Evolutionary conservation across 2,329 filamentous ascomycete species (phyloP).

Genomic region (Botrytis fragariae): DNA sequence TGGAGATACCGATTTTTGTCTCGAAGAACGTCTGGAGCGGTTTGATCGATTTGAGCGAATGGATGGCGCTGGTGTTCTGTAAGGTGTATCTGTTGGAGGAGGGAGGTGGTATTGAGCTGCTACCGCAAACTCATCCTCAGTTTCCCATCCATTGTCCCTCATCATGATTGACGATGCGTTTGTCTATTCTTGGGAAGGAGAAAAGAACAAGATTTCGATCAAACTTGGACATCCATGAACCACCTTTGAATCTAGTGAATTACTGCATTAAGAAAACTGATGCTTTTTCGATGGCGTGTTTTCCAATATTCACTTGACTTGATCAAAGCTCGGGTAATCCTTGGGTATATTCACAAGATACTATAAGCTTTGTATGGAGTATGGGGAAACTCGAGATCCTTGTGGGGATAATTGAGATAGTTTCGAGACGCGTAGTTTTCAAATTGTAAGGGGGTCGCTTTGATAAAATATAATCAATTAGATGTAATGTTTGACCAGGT

Average conservation of each 20-base stretch:
- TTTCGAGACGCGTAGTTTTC: not conserved
- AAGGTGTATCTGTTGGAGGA: slow-evolving; percentile 69
- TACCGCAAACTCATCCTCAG: slow-evolving; percentile 59
- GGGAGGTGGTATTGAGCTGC: slow-evolving; percentile 61
- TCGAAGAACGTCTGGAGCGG: slow-evolving; percentile 61
- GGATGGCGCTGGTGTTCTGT: slow-evolving; percentile 61
- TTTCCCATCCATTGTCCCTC: slow-evolving; percentile 53
- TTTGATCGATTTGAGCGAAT: slow-evolving; percentile 14
- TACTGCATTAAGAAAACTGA: slow-evolving; percentile 4
- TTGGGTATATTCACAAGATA: not conserved
- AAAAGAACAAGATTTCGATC: slow-evolving; percentile 7
- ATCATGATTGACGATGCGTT: slow-evolving; percentile 40
- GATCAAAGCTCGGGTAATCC: slow-evolving; percentile 9
- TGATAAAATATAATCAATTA: slow-evolving; percentile 2
- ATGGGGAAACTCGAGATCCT: not conserved
- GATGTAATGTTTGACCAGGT: slow-evolving; percentile 5
- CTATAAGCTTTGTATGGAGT: not conserved
- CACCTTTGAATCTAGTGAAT: slow-evolving; percentile 1
- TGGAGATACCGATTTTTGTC: slow-evolving; percentile 61
- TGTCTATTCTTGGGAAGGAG: not conserved
- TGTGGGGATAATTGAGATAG: not conserved
- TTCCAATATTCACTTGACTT: slow-evolving; percentile 14
- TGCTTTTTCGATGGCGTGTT: not conserved
- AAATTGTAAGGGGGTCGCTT: not conserved
- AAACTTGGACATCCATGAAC: slow-evolving; percentile 5